A percentile compares a stretch with the other conserved stretches of the same genome.
phyloP scores from a whole-genome alignment of 1,284 basidiomycete species.

The Trichosporon faecale region DNA sequence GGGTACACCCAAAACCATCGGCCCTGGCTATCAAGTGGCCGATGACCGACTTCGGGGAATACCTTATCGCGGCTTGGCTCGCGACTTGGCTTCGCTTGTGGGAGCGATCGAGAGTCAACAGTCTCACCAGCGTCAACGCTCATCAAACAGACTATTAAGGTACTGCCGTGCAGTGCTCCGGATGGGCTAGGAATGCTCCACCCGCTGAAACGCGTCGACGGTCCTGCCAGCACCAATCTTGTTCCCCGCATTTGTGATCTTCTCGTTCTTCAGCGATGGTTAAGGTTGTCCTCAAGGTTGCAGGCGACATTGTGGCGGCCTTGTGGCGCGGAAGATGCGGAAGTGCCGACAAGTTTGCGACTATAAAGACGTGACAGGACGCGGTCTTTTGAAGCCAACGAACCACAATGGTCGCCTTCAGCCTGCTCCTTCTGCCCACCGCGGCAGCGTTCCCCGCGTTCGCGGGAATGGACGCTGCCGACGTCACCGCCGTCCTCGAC shows the following conservation, averaged over 20 bases:
- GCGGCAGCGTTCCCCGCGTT: background rate
- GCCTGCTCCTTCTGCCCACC: background rate
- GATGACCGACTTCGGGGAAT: background rate
- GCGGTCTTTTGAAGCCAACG: background rate
- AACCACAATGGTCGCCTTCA: background rate
- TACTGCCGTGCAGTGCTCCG: background rate
- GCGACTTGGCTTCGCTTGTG: too few relatives aligned
- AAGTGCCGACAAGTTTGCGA: background rate
- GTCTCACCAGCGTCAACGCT: background rate
- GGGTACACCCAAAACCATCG: background rate
- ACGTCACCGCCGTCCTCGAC: background rate
- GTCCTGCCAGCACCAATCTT: background rate
- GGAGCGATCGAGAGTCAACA: background rate
- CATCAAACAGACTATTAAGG: background rate
- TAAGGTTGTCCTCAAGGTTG: background rate
- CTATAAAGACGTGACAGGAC: background rate
- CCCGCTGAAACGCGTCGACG: background rate
- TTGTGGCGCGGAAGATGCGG: background rate
- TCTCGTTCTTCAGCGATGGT: background rate
- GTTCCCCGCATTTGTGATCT: background rate
- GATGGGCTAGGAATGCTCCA: background rate
- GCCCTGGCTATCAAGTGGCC: background rate
- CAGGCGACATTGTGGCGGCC: background rate
- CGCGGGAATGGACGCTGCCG: background rate
- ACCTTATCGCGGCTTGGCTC: background rate